These are phyloP conservation scores for Sporothrix dimorphospora DNA, from an alignment of 2,329 filamentous ascomycete genomes.

Conservation along the genomic window DNA sequence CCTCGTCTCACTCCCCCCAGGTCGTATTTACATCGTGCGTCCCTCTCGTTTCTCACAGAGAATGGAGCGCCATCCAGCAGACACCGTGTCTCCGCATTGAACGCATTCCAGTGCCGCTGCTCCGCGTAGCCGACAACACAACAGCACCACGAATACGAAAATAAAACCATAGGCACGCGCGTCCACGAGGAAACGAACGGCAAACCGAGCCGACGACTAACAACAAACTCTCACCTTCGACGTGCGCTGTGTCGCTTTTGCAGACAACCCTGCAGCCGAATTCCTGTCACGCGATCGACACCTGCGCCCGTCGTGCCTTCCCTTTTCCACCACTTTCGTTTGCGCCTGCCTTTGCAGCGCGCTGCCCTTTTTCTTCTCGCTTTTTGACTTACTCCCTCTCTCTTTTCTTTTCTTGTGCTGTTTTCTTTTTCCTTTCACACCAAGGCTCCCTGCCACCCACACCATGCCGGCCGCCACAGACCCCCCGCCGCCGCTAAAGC, in stretches of 20 bases:
- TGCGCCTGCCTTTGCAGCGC: constrained; percentile 7
- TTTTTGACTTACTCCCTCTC: background rate
- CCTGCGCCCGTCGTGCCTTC: constrained; percentile 14
- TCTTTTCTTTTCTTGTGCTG: background rate
- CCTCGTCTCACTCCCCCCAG: constrained; percentile 1
- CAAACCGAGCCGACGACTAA: background rate
- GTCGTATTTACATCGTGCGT: background rate
- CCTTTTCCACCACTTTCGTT: background rate
- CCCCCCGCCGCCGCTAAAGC: constrained; percentile 34
- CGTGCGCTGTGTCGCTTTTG: background rate
- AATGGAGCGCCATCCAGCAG: constrained; percentile 22
- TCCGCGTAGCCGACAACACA: background rate
- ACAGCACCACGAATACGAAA: background rate
- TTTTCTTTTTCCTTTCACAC: background rate
- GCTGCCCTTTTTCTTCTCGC: background rate
- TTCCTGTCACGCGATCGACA: constrained; percentile 20
- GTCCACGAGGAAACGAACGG: background rate
- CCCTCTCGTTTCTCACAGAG: background rate
- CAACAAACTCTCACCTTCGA: constrained; percentile 9
- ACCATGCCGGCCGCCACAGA: constrained; percentile 34
- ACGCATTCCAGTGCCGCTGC: constrained; percentile 13
- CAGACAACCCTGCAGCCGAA: background rate
- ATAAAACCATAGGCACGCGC: constrained; percentile 5
- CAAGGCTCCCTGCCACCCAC: background rate
- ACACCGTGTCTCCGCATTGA: constrained; percentile 22